Evolutionary conservation across 768 basidiomycete genomes (phyloP).

Genomic region (Crepidotus variabilis): DNA sequence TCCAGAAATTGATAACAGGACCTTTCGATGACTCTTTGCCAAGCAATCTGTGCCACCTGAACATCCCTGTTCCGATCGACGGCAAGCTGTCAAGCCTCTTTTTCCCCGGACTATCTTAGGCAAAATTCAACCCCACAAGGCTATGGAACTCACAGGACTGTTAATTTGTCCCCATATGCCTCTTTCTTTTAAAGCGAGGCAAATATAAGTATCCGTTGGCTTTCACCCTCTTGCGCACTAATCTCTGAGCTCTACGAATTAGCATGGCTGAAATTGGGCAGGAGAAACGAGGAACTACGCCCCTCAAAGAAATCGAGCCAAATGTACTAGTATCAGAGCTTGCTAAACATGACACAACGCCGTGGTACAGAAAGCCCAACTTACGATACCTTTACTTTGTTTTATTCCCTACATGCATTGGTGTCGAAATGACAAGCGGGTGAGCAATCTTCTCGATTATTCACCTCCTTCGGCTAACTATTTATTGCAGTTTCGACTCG

Average conservation of each 20-base stretch:
- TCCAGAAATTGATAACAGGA: no score
- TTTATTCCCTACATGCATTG: slow-evolving; percentile 57
- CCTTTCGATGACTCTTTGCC: no score
- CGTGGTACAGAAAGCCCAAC: slow-evolving; percentile 64
- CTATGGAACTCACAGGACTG: no score
- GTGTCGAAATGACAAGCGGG: slow-evolving; percentile 63
- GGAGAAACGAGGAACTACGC: neutral
- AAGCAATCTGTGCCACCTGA: no score
- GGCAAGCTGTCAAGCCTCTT: no score
- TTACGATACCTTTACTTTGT: slow-evolving; percentile 51
- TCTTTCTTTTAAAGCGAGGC: neutral
- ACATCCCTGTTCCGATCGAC: no score
- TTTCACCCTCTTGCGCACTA: neutral
- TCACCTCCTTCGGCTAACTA: neutral
- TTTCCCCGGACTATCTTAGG: no score
- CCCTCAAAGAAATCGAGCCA: slow-evolving; percentile 3
- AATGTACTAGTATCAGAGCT: slow-evolving; percentile 37
- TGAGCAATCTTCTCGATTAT: slow-evolving; percentile 18
- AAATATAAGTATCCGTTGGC: neutral
- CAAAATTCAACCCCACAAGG: no score
- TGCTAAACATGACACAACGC: slow-evolving; percentile 45
- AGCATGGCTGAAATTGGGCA: neutral
- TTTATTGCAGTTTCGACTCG: slow-evolving; percentile 44
- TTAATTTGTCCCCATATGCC: no score
- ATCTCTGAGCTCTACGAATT: neutral